These are phyloP conservation scores for Fusarium proliferatum DNA, from an alignment of 2,329 filamentous ascomycete species.

Conservation along the genomic window DNA sequence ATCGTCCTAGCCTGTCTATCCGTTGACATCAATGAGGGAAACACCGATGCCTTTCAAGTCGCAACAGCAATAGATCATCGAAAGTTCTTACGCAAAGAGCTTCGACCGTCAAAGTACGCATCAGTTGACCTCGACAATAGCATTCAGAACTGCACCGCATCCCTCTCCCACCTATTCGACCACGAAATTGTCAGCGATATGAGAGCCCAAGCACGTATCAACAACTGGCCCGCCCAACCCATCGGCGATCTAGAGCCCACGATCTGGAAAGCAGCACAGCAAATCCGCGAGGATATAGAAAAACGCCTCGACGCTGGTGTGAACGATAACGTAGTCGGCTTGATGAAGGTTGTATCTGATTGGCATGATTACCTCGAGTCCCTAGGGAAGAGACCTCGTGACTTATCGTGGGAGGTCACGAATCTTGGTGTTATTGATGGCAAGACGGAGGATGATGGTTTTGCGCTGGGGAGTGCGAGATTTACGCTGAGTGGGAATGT, in stretches of 20 bases:
- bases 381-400: background rate
- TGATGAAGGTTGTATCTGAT: conserved; percentile 2
- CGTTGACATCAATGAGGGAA: background rate
- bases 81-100: background rate
- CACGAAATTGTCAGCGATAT: background rate
- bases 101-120: background rate
- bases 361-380: conserved; percentile 6
- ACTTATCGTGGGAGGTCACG: conserved; percentile 2
- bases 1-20: background rate
- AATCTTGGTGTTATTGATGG: conserved; percentile 6
- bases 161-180: background rate
- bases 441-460: background rate
- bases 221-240: background rate
- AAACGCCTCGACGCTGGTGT: background rate
- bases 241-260: background rate
- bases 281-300: background rate
- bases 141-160: background rate
- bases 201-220: background rate
- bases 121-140: background rate
- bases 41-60: background rate
- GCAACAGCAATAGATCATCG: conserved; percentile 1
- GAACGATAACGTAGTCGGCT: background rate
- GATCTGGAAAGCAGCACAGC: conserved; percentile 6
- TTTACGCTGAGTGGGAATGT: conserved; percentile 4
- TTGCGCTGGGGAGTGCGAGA: background rate